These are phyloP conservation scores for Saccharomycopsis javanensis DNA, from an alignment of 805 yeast genomes.

Conservation along the genomic window DNA sequence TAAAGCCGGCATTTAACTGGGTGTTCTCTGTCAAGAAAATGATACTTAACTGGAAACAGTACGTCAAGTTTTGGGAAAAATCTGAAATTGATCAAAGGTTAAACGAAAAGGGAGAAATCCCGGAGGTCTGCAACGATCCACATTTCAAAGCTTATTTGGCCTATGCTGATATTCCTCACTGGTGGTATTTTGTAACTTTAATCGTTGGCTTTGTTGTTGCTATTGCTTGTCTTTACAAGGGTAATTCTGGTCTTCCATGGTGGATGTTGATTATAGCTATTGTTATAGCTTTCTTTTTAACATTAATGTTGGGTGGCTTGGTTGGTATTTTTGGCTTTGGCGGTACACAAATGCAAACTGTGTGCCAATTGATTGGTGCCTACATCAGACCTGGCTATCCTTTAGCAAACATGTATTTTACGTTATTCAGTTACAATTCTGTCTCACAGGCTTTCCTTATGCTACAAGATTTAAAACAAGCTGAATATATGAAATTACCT, in stretches of 20 bases:
- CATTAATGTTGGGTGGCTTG: constrained; percentile 47
- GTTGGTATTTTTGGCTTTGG: constrained; percentile 46
- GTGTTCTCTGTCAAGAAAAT: background rate
- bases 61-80: background rate
- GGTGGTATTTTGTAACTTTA: constrained; percentile 49
- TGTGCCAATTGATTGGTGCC: constrained; percentile 51
- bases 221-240: constrained; percentile 33
- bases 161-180: constrained; percentile 63
- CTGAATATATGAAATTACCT: constrained; percentile 48
- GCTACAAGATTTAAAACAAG: constrained; percentile 44
- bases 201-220: constrained; percentile 30
- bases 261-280: constrained; percentile 37
- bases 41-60: background rate
- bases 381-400: constrained; percentile 48
- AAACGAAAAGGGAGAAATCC: constrained; percentile 34
- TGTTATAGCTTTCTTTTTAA: constrained; percentile 36
- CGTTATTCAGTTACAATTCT: constrained; percentile 44
- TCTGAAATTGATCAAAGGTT: constrained; percentile 29
- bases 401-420: constrained; percentile 45
- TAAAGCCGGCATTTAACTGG: constrained; percentile 4
- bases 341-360: constrained; percentile 31
- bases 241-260: constrained; percentile 53
- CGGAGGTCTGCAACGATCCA: constrained; percentile 28
- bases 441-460: constrained; percentile 46
- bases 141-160: constrained; percentile 42